Percentiles rank a stretch among this genome's conserved stretches.
These are phyloP conservation scores for Triticum turgidum DNA, from an alignment of 176 grass and related monocot genomes.

Conservation along the genomic window DNA sequence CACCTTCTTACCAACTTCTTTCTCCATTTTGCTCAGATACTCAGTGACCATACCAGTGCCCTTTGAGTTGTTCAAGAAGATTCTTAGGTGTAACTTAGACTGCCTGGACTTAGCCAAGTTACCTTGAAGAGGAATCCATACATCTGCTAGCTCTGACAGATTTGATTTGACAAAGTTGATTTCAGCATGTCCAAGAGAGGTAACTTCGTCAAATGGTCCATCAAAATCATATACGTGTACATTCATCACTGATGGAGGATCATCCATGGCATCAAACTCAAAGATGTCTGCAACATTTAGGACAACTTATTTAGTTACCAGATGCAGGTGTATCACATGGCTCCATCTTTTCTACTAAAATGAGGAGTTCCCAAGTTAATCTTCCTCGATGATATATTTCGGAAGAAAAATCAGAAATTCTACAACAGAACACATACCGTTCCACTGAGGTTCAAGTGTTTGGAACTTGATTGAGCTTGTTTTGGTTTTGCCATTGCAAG, in stretches of 20 bases:
- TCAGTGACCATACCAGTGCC: conserved; percentile 65
- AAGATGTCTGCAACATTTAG: conserved; percentile 71
- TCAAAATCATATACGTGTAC: conserved; percentile 94
- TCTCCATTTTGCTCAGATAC: conserved; percentile 91
- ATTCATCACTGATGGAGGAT: conserved; percentile 84
- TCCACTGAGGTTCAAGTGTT: conserved; percentile 85
- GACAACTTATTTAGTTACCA: conserved; percentile 17
- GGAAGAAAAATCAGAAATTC: conserved; percentile 23
- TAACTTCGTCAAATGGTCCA: conserved; percentile 80
- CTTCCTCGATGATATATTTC: background rate
- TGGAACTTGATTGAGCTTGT: conserved; percentile 97
- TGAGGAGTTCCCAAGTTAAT: background rate
- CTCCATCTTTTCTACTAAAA: conserved; percentile 14
- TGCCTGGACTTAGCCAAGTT: conserved; percentile 80
- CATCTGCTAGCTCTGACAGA: conserved; percentile 72
- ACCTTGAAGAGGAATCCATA: conserved; percentile 94
- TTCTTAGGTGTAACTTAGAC: conserved; percentile 83
- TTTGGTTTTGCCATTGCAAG: conserved; percentile 92
- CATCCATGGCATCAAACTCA: conserved; percentile 96
- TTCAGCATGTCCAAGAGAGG: conserved; percentile 85
- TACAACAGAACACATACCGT: conserved; percentile 43
- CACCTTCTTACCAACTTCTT: conserved; percentile 98
- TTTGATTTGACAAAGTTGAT: conserved; percentile 96
- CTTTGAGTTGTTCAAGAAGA: conserved; percentile 87
- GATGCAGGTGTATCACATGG: conserved; percentile 5